Base-by-base conservation (phyloP, 169 alveolate genomes). In the Eimeria acervulina region DNA sequence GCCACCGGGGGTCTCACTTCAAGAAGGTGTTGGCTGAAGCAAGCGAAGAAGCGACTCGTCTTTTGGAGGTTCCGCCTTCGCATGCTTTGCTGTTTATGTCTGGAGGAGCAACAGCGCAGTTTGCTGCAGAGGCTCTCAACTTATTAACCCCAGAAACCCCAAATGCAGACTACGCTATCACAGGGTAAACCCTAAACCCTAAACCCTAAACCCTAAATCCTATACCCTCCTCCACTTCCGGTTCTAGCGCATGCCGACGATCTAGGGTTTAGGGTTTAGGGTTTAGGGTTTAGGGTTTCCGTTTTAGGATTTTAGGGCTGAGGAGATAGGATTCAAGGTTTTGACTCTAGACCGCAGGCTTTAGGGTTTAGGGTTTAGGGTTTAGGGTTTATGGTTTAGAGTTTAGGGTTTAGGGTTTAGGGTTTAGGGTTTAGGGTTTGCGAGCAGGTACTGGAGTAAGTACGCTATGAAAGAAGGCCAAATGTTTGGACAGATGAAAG, bases 51-150 rank as follows among this genome's bases (percentile, higher is more conserved):
- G 42, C 59, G 4, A 7, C 70, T 2, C 3, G 42, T 1, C 40
- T 97, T n/a, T 89, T 97, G 28, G 80, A 97, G 21, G 23, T 97
- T 59, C 98, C 98, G 33, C 70, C 59, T 0, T 76, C 84, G 40
- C 96, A 80, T 89, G 15, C 66, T n/a, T 74, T 97, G 28, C 59
- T 97, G 44, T 76, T 97, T 38, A 93, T 97, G 97, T 66, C 94
- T 66, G 98, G 98, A 0, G 98, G 98, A 40, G 98, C 97, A 23
- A 87, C 97, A 21, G 81, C 96, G 42, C 95, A 97, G 72, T 96
- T 96, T 95, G 97, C 98, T 38, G 97, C 97, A n/a, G 72, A 97
- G 63, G 97, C 98, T 52, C 61, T 96, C 81, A 98, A 98, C 96
- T 72, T 98, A n/a, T 80, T 97, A 19, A 78, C 70, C 17, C 91